These are phyloP conservation scores for Astrephomene gubernaculifera DNA, from an alignment of 139 green algal genomes.

Conservation along the genomic window DNA sequence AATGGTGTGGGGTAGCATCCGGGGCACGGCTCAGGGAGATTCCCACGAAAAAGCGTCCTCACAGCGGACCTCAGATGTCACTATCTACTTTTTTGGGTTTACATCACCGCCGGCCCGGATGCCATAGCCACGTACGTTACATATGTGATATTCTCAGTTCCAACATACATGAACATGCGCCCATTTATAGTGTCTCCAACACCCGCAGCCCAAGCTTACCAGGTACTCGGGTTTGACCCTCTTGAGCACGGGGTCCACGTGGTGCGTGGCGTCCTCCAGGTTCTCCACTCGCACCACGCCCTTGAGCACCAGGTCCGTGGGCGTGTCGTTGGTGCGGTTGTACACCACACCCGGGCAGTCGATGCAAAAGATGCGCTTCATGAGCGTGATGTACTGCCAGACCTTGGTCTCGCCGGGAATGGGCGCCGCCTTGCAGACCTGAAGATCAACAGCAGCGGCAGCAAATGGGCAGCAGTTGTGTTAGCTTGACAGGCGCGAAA, in stretches of 20 bases:
- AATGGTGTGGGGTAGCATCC: neutral
- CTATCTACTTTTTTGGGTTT: constrained; percentile 66
- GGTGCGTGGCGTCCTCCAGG: constrained; percentile 92
- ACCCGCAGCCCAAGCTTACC: constrained; percentile 50
- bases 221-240: constrained; percentile 92
- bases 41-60: constrained; percentile 67
- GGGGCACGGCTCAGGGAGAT: constrained; percentile 70
- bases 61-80: constrained; percentile 64
- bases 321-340: constrained; percentile 84
- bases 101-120: constrained; percentile 42
- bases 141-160: neutral
- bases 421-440: constrained; percentile 96
- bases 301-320: constrained; percentile 95
- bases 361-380: constrained; percentile 99
- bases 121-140: neutral
- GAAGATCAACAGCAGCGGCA: too few species aligned
- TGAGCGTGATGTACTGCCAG: constrained; percentile 99
- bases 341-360: constrained; percentile 99
- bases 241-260: constrained; percentile 82
- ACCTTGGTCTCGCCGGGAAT: constrained; percentile 99
- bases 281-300: constrained; percentile 95
- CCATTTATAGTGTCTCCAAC: neutral
- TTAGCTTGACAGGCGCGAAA: too few species aligned
- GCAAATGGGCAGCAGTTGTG: too few species aligned
- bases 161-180: neutral